Conservation (phyloP, 2,329 filamentous ascomycete genomes). For the Neonectria neomacrospora region DNA sequence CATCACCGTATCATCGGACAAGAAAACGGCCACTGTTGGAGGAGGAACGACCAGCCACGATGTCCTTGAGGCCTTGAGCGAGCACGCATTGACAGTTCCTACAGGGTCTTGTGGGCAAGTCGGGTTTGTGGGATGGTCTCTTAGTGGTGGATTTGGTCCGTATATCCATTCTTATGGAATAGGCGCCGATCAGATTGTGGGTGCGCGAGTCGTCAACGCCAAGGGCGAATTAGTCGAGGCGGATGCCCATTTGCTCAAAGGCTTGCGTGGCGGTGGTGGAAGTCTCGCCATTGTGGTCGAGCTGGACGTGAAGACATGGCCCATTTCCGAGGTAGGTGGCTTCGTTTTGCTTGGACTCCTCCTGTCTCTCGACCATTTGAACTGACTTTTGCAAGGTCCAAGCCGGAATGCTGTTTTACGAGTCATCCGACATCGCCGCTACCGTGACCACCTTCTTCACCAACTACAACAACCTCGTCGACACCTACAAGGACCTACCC, state of each 20-base stretch:
- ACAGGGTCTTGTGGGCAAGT: constrained; percentile 13
- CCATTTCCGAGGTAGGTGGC: constrained; percentile 9
- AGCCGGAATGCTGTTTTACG: constrained; percentile 21
- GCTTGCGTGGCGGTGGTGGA: constrained; percentile 24
- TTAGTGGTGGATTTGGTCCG: constrained; percentile 23
- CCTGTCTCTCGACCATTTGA: fast-evolving
- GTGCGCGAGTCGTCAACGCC: constrained; percentile 22
- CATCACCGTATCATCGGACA: neutral
- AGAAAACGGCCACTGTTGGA: neutral
- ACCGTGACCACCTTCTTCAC: constrained; percentile 17
- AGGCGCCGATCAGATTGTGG: constrained; percentile 25
- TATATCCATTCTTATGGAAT: constrained; percentile 20
- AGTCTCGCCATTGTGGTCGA: constrained; percentile 27
- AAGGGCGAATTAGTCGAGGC: constrained; percentile 22
- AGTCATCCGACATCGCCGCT: constrained; percentile 10
- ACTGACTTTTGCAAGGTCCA: constrained; percentile 8
- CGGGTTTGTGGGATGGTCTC: constrained; percentile 23
- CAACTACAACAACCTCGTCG: constrained; percentile 14
- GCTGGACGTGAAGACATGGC: constrained; percentile 16
- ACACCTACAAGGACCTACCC: constrained; percentile 1
- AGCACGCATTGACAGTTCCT: neutral
- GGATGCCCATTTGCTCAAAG: constrained; percentile 19
- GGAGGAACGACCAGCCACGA: neutral
- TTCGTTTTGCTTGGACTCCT: neutral
- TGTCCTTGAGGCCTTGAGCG: neutral